Evolutionary conservation across 352 stramenopile genomes (phyloP), one percentile per base, ranked within the genome.

Genomic region (Phytophthora parvispora): DNA sequence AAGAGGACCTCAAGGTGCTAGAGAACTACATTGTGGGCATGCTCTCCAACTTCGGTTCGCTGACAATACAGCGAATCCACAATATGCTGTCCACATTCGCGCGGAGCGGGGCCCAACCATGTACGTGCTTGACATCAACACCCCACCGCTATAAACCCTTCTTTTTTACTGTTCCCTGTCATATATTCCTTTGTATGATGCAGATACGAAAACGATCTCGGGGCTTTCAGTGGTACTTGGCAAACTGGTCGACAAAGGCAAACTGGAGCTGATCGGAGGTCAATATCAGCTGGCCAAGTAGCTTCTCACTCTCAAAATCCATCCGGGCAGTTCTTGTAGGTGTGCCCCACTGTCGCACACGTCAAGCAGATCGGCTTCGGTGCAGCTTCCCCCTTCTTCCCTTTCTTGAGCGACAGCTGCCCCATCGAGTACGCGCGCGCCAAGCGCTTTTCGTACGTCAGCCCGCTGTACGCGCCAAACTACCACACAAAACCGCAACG

Each of bases 11-110:
- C 63, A 90, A 89, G 42, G 67, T 98, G n/a, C 90, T 98, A 57
- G 90, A 98, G 73, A 97, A 83, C 36, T 99, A 99, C 71, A 97
- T 99, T 54, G 81, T 98, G 31, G 95, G 97, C 13, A 99, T 99
- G 95, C 84, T 99, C 6, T 94, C 87, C 5, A 99, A 98, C 73
- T 91, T 98, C 56, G 95, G 94, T 10, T 90, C 95, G 38, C 75
- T 99, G 9, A 86, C 89, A 9, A 84, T 99, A 25, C 86, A 98
- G 45, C 83, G 90, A 20, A 99, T 99, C 61, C 95, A 99, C 81
- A 97, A 98, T 51, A 98, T 98, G 81, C 82, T 99, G 0, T 98
- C 82, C 2, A 94, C 88, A 18, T 96, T 97, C 58, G 85, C 88
- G 6, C 72, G 87, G 61, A 94, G 78, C 40, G 89, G 89, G 18